phyloP scores from a whole-genome alignment of 495 filamentous ascomycete genomes.

The Penicillium bialowiezense region DNA sequence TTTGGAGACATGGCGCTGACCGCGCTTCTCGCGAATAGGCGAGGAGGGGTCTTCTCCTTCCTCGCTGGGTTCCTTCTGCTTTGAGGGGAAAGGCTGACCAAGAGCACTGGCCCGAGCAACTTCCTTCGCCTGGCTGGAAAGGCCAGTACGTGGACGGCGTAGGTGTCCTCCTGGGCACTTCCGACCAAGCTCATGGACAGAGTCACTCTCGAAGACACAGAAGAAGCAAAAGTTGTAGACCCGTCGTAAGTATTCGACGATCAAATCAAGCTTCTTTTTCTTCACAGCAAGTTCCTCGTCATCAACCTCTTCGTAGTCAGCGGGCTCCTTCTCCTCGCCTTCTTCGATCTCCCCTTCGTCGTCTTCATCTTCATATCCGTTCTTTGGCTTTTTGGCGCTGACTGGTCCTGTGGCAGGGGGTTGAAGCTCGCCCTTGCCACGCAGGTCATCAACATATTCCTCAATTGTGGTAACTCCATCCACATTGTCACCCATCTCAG shows the following conservation, averaged over 20 bases:
- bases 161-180: constrained; percentile 98
- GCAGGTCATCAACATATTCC: constrained; percentile 78
- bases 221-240: constrained; percentile 99
- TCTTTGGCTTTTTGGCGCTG: constrained; percentile 59
- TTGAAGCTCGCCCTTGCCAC: constrained; percentile 69
- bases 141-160: constrained; percentile 77
- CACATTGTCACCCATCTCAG: constrained; percentile 63
- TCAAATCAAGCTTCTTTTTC: constrained; percentile 94
- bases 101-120: constrained; percentile 80
- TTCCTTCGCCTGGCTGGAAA: constrained; percentile 76
- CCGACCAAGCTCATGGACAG: constrained; percentile 87
- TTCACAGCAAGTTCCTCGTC: constrained; percentile 85
- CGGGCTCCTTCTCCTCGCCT: constrained; percentile 66
- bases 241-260: constrained; percentile 93
- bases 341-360: constrained; percentile 72
- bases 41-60: constrained; percentile 60
- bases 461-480: constrained; percentile 78
- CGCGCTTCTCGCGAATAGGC: constrained; percentile 62
- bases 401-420: constrained; percentile 57
- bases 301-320: constrained; percentile 81
- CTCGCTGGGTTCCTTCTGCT: constrained; percentile 67
- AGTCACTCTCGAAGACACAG: constrained; percentile 97
- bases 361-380: constrained; percentile 59
- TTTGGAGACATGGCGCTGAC: constrained; percentile 64
- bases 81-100: constrained; percentile 75